Conservation (phyloP, 2,329 filamentous ascomycete genomes). For the Sporothrix globosa region DNA sequence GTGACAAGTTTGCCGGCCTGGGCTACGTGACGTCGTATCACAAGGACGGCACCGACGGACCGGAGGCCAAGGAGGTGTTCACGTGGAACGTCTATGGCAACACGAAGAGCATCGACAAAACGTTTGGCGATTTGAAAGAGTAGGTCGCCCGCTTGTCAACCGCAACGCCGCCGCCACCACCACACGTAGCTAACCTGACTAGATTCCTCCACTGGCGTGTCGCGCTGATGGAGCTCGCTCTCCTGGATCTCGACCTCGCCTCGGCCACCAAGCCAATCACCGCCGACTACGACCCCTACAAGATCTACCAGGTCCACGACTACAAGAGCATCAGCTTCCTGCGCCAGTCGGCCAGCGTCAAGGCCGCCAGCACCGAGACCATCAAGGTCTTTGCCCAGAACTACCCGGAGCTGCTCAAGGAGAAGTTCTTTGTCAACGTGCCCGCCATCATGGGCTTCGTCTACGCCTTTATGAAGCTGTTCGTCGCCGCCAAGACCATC, state of each 20-base stretch:
- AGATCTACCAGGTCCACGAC: constrained; percentile 92
- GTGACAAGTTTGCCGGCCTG: constrained; percentile 72
- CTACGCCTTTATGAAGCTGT: constrained; percentile 73
- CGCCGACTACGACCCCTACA: constrained; percentile 79
- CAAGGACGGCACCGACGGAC: constrained; percentile 50
- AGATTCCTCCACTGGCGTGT: constrained; percentile 91
- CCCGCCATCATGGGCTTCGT: constrained; percentile 89
- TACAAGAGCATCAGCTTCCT: constrained; percentile 88
- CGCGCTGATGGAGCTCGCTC: constrained; percentile 84
- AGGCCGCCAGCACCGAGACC: constrained; percentile 75
- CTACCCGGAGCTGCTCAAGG: constrained; percentile 83
- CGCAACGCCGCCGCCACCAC: neutral
- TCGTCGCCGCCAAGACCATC: constrained; percentile 72
- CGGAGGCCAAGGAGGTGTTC: constrained; percentile 63
- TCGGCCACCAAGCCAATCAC: constrained; percentile 71
- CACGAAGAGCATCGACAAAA: constrained; percentile 77
- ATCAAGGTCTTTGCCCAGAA: constrained; percentile 79
- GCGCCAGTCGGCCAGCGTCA: constrained; percentile 75
- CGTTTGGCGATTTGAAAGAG: constrained; percentile 82
- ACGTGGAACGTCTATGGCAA: constrained; percentile 94
- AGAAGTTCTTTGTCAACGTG: constrained; percentile 97
- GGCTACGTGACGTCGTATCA: constrained; percentile 77
- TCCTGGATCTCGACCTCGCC: constrained; percentile 72
- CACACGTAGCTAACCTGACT: neutral
- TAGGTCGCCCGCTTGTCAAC: constrained; percentile 52